Conservation (phyloP, 768 basidiomycete species). For the Sistotremastrum suecicum region DNA sequence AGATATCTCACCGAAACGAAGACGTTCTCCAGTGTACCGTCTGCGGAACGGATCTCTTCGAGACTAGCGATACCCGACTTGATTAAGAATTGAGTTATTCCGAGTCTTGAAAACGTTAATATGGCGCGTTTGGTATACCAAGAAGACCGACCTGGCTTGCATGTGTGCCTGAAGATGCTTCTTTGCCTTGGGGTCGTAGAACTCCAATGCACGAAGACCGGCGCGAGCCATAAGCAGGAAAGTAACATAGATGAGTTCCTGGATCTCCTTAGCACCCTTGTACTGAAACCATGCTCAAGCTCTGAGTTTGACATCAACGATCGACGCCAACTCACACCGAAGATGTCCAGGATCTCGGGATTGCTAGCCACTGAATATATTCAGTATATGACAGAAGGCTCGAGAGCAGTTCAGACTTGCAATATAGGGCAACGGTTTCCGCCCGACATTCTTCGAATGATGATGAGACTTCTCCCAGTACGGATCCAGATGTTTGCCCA, state of each 20-base stretch:
- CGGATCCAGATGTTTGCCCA: constrained; percentile 71
- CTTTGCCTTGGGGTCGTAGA: constrained; percentile 63
- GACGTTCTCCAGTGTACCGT: constrained; percentile 49
- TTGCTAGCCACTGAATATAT: constrained; percentile 50
- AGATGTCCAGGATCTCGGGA: constrained; percentile 62
- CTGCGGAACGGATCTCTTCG: constrained; percentile 46
- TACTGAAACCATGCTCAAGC: constrained; percentile 32
- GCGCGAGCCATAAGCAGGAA: constrained; percentile 81
- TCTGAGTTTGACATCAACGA: background rate
- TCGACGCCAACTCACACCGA: constrained; percentile 23
- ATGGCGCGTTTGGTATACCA: background rate
- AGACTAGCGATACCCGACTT: constrained; percentile 53
- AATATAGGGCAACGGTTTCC: constrained; percentile 71
- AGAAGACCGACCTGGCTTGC: constrained; percentile 58
- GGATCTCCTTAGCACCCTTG: constrained; percentile 46
- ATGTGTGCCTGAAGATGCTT: constrained; percentile 87
- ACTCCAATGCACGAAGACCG: constrained; percentile 67
- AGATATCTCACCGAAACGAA: constrained; percentile 44
- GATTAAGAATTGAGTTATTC: constrained; percentile 72
- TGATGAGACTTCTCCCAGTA: constrained; percentile 77
- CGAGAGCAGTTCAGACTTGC: constrained; percentile 25
- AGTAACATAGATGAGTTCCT: constrained; percentile 68
- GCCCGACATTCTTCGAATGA: constrained; percentile 93
- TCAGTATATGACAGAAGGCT: background rate
- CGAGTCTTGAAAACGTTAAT: constrained; percentile 32